phyloP scores from a whole-genome alignment of 768 basidiomycete genomes.

The Auriculariales sp. region DNA sequence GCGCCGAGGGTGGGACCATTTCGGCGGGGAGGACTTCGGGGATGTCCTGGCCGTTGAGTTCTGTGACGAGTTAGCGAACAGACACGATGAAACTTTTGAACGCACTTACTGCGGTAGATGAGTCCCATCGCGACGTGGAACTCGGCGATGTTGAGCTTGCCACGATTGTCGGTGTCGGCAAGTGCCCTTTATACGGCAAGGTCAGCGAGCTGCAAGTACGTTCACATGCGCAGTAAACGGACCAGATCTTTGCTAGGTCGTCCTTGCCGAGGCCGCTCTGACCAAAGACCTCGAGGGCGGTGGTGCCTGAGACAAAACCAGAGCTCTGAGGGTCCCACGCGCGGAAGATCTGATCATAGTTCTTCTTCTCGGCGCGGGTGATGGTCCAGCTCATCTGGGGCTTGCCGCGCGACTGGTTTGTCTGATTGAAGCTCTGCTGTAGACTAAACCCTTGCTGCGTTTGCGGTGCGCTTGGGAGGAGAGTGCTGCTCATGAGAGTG shows the following conservation, averaged over 20 bases:
- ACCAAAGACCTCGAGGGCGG: slow-evolving; percentile 85
- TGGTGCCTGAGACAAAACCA: slow-evolving; percentile 77
- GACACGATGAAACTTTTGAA: background rate
- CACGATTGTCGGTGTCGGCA: slow-evolving; percentile 85
- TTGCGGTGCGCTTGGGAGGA: slow-evolving; percentile 59
- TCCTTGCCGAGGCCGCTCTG: slow-evolving; percentile 81
- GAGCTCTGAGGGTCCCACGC: slow-evolving; percentile 79
- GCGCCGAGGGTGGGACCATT: slow-evolving; percentile 80
- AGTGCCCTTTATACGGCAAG: slow-evolving; percentile 46
- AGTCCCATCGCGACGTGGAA: slow-evolving; percentile 98
- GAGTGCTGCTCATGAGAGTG: slow-evolving; percentile 79
- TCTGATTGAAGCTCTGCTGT: slow-evolving; percentile 78
- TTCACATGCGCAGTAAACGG: slow-evolving; percentile 18
- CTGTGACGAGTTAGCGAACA: slow-evolving; percentile 24
- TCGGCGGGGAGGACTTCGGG: slow-evolving; percentile 80
- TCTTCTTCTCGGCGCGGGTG: slow-evolving; percentile 84
- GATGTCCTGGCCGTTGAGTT: slow-evolving; percentile 81
- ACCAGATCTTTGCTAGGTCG: slow-evolving; percentile 91
- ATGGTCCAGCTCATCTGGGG: slow-evolving; percentile 78
- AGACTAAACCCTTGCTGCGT: slow-evolving; percentile 47
- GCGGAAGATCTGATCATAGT: slow-evolving; percentile 90
- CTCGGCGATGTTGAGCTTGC: slow-evolving; percentile 88
- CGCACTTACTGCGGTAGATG: slow-evolving; percentile 79
- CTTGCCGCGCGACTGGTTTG: slow-evolving; percentile 54
- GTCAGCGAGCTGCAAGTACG: slow-evolving; percentile 3